phyloP scores from a whole-genome alignment of 768 basidiomycete genomes.

The Hysterangium stoloniferum region DNA sequence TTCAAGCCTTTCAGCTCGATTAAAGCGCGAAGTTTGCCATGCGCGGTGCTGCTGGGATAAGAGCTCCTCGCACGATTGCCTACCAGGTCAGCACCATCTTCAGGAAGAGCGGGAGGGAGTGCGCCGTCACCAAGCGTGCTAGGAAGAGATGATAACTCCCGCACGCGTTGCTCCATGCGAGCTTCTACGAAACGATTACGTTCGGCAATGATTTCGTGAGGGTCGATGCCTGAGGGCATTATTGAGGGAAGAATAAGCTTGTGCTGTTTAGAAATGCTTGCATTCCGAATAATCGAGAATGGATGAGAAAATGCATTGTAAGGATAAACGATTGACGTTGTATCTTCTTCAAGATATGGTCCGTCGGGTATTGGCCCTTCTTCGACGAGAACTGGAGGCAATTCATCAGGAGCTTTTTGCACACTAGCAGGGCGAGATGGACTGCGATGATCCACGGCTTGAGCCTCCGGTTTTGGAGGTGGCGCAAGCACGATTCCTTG shows the following conservation, averaged over 20 bases:
- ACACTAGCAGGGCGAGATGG: constrained; percentile 1
- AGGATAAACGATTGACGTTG: constrained; percentile 76
- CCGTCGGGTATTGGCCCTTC: constrained; percentile 52
- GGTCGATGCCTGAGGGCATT: constrained; percentile 88
- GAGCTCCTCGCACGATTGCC: constrained; percentile 21
- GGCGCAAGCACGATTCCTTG: constrained; percentile 63
- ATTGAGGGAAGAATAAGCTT: constrained; percentile 80
- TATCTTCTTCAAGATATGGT: constrained; percentile 71
- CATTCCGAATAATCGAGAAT: constrained; percentile 43
- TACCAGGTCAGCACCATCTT: constrained; percentile 24
- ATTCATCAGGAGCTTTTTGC: constrained; percentile 8
- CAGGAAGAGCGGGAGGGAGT: constrained; percentile 41
- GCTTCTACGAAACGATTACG: constrained; percentile 87
- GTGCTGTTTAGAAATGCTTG: constrained; percentile 67
- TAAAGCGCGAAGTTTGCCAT: constrained; percentile 79
- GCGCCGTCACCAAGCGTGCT: constrained; percentile 74
- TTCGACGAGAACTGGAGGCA: constrained; percentile 9
- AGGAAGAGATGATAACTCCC: constrained; percentile 74
- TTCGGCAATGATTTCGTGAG: constrained; percentile 85
- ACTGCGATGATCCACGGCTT: constrained; percentile 9
- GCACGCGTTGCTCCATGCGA: constrained; percentile 79
- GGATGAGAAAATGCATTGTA: constrained; percentile 88
- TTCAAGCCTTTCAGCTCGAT: constrained; percentile 91
- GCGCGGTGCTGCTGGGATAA: constrained; percentile 54
- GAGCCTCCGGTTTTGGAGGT: constrained; percentile 51